A percentile compares a stretch with the other conserved stretches of the same genome.
phyloP scores from a whole-genome alignment of 805 yeast species.

The Kluyveromyces starmeri region DNA sequence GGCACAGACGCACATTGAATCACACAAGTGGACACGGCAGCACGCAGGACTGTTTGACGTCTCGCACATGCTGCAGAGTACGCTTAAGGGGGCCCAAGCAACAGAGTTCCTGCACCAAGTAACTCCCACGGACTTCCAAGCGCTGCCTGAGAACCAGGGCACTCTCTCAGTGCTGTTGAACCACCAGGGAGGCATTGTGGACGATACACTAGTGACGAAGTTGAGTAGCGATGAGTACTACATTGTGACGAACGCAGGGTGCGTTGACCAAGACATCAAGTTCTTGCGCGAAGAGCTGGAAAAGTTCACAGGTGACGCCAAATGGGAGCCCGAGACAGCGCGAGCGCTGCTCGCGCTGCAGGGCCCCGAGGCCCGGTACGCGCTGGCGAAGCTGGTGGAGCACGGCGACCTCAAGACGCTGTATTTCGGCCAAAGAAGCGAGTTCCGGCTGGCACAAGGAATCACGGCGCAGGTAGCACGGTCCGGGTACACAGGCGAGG shows the following conservation, averaged over 20 bases:
- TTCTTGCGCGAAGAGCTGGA: constrained; percentile 50
- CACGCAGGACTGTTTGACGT: constrained; percentile 92
- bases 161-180: constrained; percentile 71
- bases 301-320: constrained; percentile 28
- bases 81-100: constrained; percentile 59
- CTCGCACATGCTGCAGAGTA: constrained; percentile 95
- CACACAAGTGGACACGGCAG: constrained; percentile 88
- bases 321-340: constrained; percentile 50
- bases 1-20: constrained; percentile 80
- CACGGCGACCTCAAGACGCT: constrained; percentile 47
- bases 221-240: constrained; percentile 56
- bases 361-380: constrained; percentile 77
- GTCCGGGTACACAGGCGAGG: constrained; percentile 98
- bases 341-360: constrained; percentile 76
- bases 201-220: constrained; percentile 85
- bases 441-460: constrained; percentile 31
- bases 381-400: constrained; percentile 54
- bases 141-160: constrained; percentile 47
- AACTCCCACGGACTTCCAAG: constrained; percentile 80
- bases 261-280: constrained; percentile 69
- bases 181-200: constrained; percentile 80
- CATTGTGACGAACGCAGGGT: constrained; percentile 94
- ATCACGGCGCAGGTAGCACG: constrained; percentile 70
- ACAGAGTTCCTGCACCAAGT: constrained; percentile 61
- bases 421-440: constrained; percentile 58